Percentiles rank a stretch among this genome's conserved stretches.
phyloP scores from a whole-genome alignment of 768 basidiomycete species.

The Cyclocybe aegerita region DNA sequence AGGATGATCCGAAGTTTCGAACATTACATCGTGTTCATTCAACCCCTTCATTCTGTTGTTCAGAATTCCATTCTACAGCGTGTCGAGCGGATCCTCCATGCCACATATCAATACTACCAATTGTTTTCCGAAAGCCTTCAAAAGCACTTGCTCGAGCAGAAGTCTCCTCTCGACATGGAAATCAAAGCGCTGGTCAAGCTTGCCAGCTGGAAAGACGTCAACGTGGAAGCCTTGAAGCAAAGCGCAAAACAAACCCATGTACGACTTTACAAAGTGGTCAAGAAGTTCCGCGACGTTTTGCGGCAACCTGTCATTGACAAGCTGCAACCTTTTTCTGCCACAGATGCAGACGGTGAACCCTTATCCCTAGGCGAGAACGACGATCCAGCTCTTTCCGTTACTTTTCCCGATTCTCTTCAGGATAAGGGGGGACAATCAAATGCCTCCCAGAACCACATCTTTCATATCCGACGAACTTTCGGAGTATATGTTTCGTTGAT shows the following conservation, averaged over 20 bases:
- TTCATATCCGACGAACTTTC: conserved; percentile 50
- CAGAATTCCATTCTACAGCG: conserved; percentile 39
- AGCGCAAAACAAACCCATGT: conserved; percentile 90
- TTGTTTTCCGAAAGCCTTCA: conserved; percentile 54
- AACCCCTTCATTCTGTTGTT: conserved; percentile 24
- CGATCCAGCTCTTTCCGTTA: background rate
- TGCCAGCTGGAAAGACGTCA: conserved; percentile 98
- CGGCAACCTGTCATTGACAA: conserved; percentile 60
- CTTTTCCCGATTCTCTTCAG: conserved; percentile 12
- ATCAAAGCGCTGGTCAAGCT: conserved; percentile 86
- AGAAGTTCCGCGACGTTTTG: conserved; percentile 91
- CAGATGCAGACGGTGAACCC: conserved; percentile 32
- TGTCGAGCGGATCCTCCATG: conserved; percentile 57
- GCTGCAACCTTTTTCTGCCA: conserved; percentile 36
- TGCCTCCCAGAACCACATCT: conserved; percentile 35
- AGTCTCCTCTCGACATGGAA: conserved; percentile 70
- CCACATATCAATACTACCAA: conserved; percentile 61
- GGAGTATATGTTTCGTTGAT: conserved; percentile 48
- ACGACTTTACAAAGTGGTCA: conserved; percentile 85
- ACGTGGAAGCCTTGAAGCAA: conserved; percentile 88
- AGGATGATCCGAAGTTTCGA: conserved; percentile 69
- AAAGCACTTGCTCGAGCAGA: conserved; percentile 52
- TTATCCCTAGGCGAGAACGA: background rate
- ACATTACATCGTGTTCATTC: conserved; percentile 41
- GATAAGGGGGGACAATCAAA: background rate